Percentiles rank a stretch among this genome's conserved stretches.
phyloP scores from a whole-genome alignment of 192 early-diverging fungal species.

The Backusella mclennaniae region DNA sequence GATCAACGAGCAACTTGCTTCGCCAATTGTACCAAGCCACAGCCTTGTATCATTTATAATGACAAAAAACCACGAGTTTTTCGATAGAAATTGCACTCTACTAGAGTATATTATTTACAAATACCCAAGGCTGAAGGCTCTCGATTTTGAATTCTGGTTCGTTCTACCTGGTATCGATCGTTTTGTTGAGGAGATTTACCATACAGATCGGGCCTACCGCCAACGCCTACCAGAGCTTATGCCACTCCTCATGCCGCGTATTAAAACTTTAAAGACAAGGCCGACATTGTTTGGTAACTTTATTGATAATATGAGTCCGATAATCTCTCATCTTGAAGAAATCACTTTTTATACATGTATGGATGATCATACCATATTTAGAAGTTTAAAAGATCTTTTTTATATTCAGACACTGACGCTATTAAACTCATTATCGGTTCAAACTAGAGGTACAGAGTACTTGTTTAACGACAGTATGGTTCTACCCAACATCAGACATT shows the following conservation, averaged over 20 bases:
- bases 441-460: not conserved
- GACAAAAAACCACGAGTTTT: not conserved
- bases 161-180: not conserved
- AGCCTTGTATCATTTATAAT: not conserved
- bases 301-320: not conserved
- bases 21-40: not conserved
- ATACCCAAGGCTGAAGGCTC: not conserved
- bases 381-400: not conserved
- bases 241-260: not conserved
- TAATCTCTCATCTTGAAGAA: not conserved
- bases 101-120: not conserved
- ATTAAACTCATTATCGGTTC: not conserved
- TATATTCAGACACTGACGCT: not conserved
- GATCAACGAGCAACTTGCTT: not conserved
- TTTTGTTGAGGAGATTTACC: not conserved
- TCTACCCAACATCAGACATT: not conserved
- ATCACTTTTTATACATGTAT: not conserved
- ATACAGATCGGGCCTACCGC: not conserved
- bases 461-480: not conserved
- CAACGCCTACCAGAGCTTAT: not conserved
- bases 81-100: not conserved
- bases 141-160: not conserved
- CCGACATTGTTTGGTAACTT: not conserved
- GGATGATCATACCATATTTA: not conserved
- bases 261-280: not conserved